Percentiles rank a stretch among this genome's conserved stretches.
These are phyloP conservation scores for Leishmania arabica DNA, from an alignment of 208 protist genomes.

Conservation along the genomic window DNA sequence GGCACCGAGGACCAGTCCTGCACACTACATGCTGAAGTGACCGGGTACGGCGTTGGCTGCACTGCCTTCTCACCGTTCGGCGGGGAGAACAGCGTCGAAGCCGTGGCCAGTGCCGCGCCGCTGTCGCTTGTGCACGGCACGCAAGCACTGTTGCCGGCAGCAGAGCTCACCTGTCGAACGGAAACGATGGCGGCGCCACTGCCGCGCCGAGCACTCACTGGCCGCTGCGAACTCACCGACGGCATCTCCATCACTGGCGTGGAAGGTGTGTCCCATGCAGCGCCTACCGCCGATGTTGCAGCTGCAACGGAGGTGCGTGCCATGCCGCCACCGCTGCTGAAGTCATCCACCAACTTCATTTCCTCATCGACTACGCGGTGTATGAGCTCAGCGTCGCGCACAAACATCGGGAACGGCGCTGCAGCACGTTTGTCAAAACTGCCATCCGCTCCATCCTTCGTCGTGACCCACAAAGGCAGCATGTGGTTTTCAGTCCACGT, in stretches of 20 bases:
- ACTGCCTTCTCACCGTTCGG: background rate
- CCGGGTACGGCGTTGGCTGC: conserved; percentile 38
- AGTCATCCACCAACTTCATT: conserved; percentile 10
- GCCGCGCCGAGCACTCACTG: background rate
- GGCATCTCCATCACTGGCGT: background rate
- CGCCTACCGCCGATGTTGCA: no score
- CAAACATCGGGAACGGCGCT: background rate
- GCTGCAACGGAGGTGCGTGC: background rate
- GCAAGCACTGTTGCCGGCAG: background rate
- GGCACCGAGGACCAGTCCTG: conserved; percentile 54
- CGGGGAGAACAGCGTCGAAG: background rate
- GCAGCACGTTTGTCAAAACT: background rate
- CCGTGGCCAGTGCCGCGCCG: background rate
- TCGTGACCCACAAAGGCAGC: background rate
- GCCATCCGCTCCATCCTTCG: background rate
- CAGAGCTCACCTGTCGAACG: no score
- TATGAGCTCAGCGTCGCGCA: background rate
- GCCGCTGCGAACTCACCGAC: background rate
- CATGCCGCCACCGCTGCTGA: no score
- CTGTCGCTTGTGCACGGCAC: background rate
- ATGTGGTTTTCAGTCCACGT: background rate
- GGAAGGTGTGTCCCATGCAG: background rate
- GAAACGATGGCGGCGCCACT: background rate
- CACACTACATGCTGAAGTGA: conserved; percentile 43
- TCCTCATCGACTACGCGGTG: conserved; percentile 4